Base-by-base conservation (phyloP, 768 basidiomycete species). In the Pleurotus djamor region DNA sequence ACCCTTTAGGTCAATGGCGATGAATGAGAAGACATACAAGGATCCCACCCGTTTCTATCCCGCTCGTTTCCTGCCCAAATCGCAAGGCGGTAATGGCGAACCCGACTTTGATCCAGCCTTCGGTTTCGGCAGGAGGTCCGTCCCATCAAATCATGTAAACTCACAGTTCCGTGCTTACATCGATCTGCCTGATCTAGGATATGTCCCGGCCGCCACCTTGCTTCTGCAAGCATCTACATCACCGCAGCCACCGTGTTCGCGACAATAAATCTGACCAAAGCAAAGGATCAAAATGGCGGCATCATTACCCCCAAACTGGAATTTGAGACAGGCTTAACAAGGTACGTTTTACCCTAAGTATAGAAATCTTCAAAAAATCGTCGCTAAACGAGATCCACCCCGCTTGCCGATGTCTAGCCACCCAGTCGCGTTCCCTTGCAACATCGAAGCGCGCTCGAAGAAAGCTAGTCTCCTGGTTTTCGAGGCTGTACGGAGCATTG, bases 131-230 rank as follows among this genome's bases (percentile, higher is more conserved):
- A 17, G 55, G n/a, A 57, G 55, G 55, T 57, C 7, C 21, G 55
- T 28, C 38, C 37, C 52, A 16, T 54, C 52, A 2, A 4, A 49
- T 37, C 52, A n/a, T n/a, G n/a, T 34, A 9, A 3, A n/a, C 35
- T 33, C 17, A n/a, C 16, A n/a, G 33, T 14, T 32, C 14, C 14
- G 8, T 43, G 13, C 21, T 52, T 28, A 28, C 21, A 28, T 28
- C 21, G 21, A 28, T 28, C 21, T 12, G 38, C 43, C 21, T 44
- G 21, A 59, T 48, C 28, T 35, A 67, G 80, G 34, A 76, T 79
- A 4, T 85, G 83, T 62, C 81, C 81, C 0, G 83, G 83, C 4
- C 52, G 64, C 33, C 68, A 81, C 64, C 72, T 85, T 33, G 77
- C 78, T 58, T 77, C 81, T 54, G 73, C 73, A 4, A 78, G 79